Percentiles rank a stretch among this genome's conserved stretches.
These are phyloP conservation scores for Trifolium subterraneum DNA, from an alignment of 306 rosid species.

Conservation along the genomic window DNA sequence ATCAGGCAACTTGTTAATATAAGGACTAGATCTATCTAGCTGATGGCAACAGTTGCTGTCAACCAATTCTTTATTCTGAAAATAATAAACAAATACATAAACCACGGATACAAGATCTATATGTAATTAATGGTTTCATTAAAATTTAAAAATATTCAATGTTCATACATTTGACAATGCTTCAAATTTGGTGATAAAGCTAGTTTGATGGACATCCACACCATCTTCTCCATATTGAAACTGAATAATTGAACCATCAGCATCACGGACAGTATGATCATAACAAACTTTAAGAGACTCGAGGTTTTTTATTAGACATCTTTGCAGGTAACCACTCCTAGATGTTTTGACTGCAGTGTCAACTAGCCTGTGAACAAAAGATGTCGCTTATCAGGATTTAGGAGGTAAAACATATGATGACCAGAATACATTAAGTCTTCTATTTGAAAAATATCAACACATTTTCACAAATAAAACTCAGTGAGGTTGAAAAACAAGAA, in stretches of 20 bases:
- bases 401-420: slow-evolving; percentile 17
- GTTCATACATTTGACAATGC: slow-evolving; percentile 66
- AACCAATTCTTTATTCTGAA: slow-evolving; percentile 82
- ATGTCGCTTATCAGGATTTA: slow-evolving; percentile 29
- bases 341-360: slow-evolving; percentile 99
- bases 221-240: slow-evolving; percentile 96
- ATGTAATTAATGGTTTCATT: slow-evolving; percentile 23
- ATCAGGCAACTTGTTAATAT: slow-evolving; percentile 69
- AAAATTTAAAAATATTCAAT: slow-evolving; percentile 34
- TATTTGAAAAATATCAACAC: slow-evolving; percentile 16
- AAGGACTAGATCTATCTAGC: slow-evolving; percentile 65
- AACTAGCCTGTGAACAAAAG: slow-evolving; percentile 67
- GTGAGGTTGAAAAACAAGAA: background rate
- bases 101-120: slow-evolving; percentile 28
- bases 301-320: slow-evolving; percentile 89
- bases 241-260: slow-evolving; percentile 91
- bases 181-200: slow-evolving; percentile 78
- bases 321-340: slow-evolving; percentile 96
- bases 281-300: slow-evolving; percentile 86
- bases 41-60: slow-evolving; percentile 60
- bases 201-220: slow-evolving; percentile 90
- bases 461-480: slow-evolving; percentile 19
- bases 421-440: slow-evolving; percentile 20
- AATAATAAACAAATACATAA: slow-evolving; percentile 36
- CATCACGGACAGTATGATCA: slow-evolving; percentile 93